phyloP scores from a whole-genome alignment of 2,329 filamentous ascomycete genomes.

The Phyllosticta citribraziliensis region DNA sequence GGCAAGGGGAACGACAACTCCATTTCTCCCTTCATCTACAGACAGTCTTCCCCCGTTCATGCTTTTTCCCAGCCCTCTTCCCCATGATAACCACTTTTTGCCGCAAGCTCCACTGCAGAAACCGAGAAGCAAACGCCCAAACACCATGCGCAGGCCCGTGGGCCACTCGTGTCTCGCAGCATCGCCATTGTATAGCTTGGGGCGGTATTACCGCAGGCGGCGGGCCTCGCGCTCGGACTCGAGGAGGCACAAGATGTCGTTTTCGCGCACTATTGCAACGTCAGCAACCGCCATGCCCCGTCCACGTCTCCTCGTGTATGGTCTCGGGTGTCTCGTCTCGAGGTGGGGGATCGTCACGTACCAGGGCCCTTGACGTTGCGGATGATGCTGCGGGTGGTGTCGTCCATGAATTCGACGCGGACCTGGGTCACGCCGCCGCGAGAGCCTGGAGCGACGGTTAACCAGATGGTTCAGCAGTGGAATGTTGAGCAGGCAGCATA shows the following conservation, averaged over 20 bases:
- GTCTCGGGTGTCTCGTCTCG: background rate
- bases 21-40: background rate
- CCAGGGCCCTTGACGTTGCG: constrained; percentile 99
- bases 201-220: constrained; percentile 71
- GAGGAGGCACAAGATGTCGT: constrained; percentile 99
- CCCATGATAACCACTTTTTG: background rate
- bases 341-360: constrained; percentile 42
- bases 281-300: background rate
- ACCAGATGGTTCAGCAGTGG: background rate
- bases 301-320: background rate
- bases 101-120: background rate
- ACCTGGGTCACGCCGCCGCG: constrained; percentile 99
- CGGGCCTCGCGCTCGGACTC: constrained; percentile 99
- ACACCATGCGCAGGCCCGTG: background rate
- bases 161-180: background rate
- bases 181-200: background rate
- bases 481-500: constrained; percentile 41
- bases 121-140: background rate
- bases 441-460: constrained; percentile 56
- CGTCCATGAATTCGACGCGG: constrained; percentile 99
- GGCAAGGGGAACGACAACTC: background rate
- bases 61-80: background rate
- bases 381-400: constrained; percentile 96
- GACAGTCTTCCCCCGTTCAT: background rate
- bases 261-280: constrained; percentile 49